Evolutionary conservation across 1,284 basidiomycete species (phyloP), one percentile per base, ranked within the genome.

Genomic region (Ganoderma lingzhi): DNA sequence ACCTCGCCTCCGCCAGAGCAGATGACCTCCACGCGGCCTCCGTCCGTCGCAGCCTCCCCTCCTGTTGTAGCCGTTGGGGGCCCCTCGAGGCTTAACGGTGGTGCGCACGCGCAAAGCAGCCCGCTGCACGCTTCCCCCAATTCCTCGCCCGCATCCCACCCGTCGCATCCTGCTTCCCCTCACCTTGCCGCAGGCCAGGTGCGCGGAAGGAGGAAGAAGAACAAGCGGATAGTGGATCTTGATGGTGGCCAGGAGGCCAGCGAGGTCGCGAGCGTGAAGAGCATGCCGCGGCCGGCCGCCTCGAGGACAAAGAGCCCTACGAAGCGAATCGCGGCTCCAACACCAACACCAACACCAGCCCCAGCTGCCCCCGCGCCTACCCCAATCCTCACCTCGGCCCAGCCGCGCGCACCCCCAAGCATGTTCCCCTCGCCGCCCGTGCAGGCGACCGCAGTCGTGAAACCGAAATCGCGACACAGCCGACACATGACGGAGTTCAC

Each of bases 171-270:
- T 48, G 77, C 83, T 28, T 82, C 80, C 2, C 84, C 87, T 17
- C 78, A 82, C 45, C 75, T 82, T 48, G 80, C 82, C 6, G 79
- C 82, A 3, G 80, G 83, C 32, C 78, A 80, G 19, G 75, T 80
- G 6, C 87, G 85, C 70, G 79, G 82, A 19, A 84, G 85, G 63
- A 86, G 83, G 72, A 90, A 87, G 82, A 90, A 87, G 77, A 78
- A 79, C 69, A 92, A 90, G 77, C 87, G 92, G 19, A 90, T 94
- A 65, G 92, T 94, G 12, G 87, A 93, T 71, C 80, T 94, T 67
- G 86, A 90, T 72, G 86, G 82, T 37, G 79, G 77, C 23, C 76
- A 63, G 42, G 81, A 81, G 63, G 76, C 75, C 28, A 84, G 81
- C 73, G 79, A 79, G 35, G 75, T 68, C 37, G 76, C 61, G 45